These are phyloP conservation scores for Cercospora nicotianae DNA, from an alignment of 2,329 filamentous ascomycete genomes.

Conservation along the genomic window DNA sequence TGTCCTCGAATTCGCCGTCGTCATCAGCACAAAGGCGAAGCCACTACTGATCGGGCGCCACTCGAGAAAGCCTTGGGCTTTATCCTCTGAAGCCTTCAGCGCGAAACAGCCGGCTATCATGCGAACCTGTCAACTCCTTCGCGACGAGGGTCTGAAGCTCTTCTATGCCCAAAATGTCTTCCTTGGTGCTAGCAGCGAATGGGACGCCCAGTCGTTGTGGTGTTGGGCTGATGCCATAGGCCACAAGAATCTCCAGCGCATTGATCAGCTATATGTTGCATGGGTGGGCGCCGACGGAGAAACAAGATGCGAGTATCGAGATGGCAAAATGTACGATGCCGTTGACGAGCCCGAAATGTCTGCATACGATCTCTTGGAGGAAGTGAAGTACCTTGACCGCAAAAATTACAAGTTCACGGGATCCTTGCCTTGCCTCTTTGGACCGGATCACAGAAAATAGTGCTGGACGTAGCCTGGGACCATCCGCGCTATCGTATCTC, in stretches of 20 bases:
- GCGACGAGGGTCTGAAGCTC: background rate
- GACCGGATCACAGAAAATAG: no score
- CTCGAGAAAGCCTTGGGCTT: background rate
- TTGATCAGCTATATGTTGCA: background rate
- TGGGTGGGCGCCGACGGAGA: background rate
- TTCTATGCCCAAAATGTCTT: background rate
- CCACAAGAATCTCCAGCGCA: background rate
- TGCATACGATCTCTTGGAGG: background rate
- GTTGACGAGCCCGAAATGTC: background rate
- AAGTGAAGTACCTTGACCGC: background rate
- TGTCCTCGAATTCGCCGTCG: background rate
- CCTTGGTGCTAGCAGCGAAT: background rate
- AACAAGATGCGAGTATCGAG: background rate
- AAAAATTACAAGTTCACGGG: background rate
- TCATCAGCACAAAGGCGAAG: background rate
- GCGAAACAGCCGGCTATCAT: slow-evolving; percentile 2
- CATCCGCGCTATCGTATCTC: background rate
- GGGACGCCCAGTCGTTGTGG: background rate
- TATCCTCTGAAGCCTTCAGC: no score
- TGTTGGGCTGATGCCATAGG: background rate
- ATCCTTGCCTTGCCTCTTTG: no score
- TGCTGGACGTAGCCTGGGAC: background rate
- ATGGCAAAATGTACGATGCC: background rate
- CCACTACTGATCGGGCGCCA: background rate
- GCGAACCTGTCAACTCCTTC: background rate